These are phyloP conservation scores for Schrenkiella parvula DNA, from an alignment of 345 rosid species.

Conservation along the genomic window DNA sequence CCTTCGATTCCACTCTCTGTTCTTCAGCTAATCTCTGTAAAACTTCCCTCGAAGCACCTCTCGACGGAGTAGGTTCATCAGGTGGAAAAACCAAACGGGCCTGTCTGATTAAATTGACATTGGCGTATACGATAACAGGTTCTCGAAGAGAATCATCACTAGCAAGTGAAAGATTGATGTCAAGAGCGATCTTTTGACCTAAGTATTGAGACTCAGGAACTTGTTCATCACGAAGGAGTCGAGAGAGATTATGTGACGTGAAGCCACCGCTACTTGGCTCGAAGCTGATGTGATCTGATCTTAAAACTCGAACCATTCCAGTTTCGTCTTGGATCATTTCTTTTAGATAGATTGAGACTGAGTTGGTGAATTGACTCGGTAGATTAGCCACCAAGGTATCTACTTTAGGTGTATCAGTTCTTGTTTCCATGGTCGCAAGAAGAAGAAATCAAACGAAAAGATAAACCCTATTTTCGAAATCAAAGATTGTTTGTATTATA, in stretches of 20 bases:
- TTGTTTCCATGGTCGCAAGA: no score
- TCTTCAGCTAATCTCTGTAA: background rate
- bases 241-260: background rate
- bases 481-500: no score
- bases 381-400: background rate
- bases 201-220: background rate
- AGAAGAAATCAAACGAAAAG: no score
- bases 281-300: background rate
- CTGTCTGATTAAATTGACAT: background rate
- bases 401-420: background rate
- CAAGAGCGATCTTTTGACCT: background rate
- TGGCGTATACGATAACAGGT: background rate
- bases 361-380: background rate
- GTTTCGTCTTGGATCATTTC: background rate
- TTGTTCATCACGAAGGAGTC: background rate
- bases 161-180: background rate
- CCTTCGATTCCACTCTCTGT: background rate
- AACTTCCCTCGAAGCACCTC: background rate
- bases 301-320: background rate
- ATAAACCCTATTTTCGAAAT: no score
- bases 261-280: background rate
- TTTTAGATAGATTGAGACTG: background rate
- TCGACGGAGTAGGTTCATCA: background rate
- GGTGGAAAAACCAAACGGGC: background rate
- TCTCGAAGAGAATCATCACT: background rate